Evolutionary conservation across 495 filamentous ascomycete genomes (phyloP).

Genomic region (Podospora fimiseda): DNA sequence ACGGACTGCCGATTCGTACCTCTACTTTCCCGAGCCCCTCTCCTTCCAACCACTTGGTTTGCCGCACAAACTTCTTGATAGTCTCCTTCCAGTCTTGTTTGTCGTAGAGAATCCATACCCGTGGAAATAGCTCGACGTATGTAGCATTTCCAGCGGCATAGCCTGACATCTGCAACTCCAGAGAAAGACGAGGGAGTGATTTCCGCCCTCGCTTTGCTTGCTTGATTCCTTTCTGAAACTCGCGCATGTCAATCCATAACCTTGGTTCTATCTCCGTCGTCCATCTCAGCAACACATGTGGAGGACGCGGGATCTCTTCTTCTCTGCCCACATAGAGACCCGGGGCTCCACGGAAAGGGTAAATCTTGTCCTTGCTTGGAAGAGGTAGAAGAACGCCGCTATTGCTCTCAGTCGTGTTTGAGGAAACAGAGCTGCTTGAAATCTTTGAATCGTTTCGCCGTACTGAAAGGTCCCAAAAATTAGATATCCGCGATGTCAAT

Average conservation of each 20-base stretch:
- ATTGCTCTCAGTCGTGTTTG: no score
- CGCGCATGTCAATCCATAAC: not conserved
- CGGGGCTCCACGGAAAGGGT: not conserved
- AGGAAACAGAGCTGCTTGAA: no score
- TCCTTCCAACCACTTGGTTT: not conserved
- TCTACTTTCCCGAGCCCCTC: not conserved
- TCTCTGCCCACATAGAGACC: not conserved
- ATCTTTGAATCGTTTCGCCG: no score
- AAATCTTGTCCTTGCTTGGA: no score
- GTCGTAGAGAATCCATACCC: not conserved
- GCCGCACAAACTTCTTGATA: not conserved
- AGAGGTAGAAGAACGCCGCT: no score
- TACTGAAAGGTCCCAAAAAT: no score
- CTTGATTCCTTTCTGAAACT: not conserved
- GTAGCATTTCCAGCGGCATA: not conserved
- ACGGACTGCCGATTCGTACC: not conserved
- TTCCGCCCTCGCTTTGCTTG: not conserved
- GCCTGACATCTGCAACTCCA: not conserved
- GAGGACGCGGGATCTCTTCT: not conserved
- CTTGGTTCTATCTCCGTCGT: not conserved
- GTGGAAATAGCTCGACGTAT: not conserved
- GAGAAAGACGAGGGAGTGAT: not conserved
- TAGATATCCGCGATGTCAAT: no score
- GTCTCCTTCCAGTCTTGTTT: not conserved
- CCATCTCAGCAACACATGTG: not conserved